A percentile compares a stretch with the other conserved stretches of the same genome.
Evolutionary conservation across 1,284 basidiomycete genomes (phyloP).

Genomic region (Irpex sp.): DNA sequence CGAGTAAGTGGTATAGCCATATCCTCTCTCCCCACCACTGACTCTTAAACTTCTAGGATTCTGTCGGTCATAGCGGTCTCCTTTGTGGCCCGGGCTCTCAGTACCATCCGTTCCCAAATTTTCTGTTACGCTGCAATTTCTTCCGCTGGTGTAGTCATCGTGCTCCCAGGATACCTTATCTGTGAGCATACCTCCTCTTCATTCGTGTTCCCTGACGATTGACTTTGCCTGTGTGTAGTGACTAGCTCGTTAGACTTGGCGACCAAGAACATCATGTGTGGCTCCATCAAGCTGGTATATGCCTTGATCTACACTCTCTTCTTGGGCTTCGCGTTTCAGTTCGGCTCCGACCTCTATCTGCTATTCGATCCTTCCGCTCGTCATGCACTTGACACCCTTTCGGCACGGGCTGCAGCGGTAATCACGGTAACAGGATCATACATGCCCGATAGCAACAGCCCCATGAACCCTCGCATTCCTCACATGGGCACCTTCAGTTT

Average conservation of each 20-base stretch:
- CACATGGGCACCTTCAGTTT: constrained; percentile 76
- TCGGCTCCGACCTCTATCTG: constrained; percentile 84
- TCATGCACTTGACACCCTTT: constrained; percentile 47
- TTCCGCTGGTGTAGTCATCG: constrained; percentile 77
- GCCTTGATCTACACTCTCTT: constrained; percentile 89
- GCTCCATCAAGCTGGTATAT: constrained; percentile 88
- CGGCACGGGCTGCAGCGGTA: constrained; percentile 45
- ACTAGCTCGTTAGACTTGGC: constrained; percentile 85
- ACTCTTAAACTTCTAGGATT: constrained; percentile 47
- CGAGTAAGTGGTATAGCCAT: constrained; percentile 56
- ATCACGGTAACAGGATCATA: constrained; percentile 65
- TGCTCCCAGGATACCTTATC: constrained; percentile 81
- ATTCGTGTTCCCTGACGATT: constrained; percentile 17
- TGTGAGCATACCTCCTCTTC: constrained; percentile 38
- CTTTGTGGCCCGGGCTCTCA: constrained; percentile 74
- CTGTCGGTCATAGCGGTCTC: constrained; percentile 82
- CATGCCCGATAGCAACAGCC: constrained; percentile 51
- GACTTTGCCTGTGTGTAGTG: constrained; percentile 40
- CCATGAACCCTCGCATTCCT: constrained; percentile 35
- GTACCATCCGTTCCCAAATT: constrained; percentile 66
- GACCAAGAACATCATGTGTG: constrained; percentile 84
- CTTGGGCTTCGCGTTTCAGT: constrained; percentile 84
- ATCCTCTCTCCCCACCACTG: constrained; percentile 1
- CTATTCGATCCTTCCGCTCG: constrained; percentile 68
- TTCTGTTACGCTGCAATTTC: constrained; percentile 90